Evolutionary conservation across 805 yeast species (phyloP).

Genomic region (Hanseniaspora pseudoguilliermondii): DNA sequence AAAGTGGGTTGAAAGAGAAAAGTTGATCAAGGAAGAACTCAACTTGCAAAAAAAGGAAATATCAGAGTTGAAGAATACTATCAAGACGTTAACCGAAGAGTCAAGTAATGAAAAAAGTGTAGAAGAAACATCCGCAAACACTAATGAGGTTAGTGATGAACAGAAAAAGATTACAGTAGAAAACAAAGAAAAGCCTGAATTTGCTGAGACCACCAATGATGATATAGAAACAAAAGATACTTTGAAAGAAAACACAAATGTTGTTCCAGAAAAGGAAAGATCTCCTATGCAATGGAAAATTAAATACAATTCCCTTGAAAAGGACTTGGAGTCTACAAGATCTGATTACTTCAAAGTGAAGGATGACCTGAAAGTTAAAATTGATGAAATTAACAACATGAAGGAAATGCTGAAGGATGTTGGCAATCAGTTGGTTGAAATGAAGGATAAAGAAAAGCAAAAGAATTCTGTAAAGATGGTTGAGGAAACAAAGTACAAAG

Average conservation of each 20-base stretch:
- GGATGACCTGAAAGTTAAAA: slow-evolving; percentile 30
- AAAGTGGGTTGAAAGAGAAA: slow-evolving; percentile 10
- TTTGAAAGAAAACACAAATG: background rate
- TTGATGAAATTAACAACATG: slow-evolving; percentile 54
- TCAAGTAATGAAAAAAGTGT: slow-evolving; percentile 16
- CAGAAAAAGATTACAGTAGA: slow-evolving; percentile 38
- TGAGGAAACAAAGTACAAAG: slow-evolving; percentile 14
- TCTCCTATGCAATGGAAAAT: slow-evolving; percentile 14
- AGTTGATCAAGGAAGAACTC: slow-evolving; percentile 1
- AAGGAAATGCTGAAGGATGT: slow-evolving; percentile 65
- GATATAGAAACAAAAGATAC: slow-evolving; percentile 17
- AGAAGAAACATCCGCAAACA: background rate
- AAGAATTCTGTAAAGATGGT: slow-evolving; percentile 17
- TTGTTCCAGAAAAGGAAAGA: slow-evolving; percentile 3
- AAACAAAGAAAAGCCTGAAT: slow-evolving; percentile 14
- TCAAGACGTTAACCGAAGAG: background rate
- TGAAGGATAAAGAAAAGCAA: slow-evolving; percentile 45
- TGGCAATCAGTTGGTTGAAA: slow-evolving; percentile 67
- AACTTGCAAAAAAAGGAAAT: slow-evolving; percentile 7
- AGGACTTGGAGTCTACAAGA: slow-evolving; percentile 11
- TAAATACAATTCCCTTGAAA: slow-evolving; percentile 9
- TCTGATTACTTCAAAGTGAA: slow-evolving; percentile 18
- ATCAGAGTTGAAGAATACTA: background rate
- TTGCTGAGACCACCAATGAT: slow-evolving; percentile 6
- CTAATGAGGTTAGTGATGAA: background rate